Percentiles rank a stretch among this genome's conserved stretches.
Evolutionary conservation across 768 basidiomycete genomes (phyloP).

Genomic region (Calocera viscosa): DNA sequence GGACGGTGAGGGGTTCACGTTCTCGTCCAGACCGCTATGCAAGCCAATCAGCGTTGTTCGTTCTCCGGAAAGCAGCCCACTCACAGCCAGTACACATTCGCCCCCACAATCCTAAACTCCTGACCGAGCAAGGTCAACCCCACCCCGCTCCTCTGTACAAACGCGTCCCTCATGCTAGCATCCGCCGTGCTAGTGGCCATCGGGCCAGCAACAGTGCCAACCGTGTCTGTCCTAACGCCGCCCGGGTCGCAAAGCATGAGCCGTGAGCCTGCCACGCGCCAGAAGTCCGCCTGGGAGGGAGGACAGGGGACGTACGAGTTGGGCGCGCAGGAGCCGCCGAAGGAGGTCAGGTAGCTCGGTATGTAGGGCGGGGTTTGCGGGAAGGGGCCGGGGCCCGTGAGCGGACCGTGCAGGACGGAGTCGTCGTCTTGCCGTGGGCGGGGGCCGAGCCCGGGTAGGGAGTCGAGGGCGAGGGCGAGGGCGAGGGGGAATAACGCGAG

Average conservation of each 20-base stretch:
- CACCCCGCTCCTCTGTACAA: slow-evolving; percentile 13
- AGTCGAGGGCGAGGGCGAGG: not conserved
- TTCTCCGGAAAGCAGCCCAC: not conserved
- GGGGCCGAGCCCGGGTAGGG: not conserved
- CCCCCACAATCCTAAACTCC: slow-evolving; percentile 17
- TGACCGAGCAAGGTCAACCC: slow-evolving; percentile 16
- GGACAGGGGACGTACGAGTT: not conserved
- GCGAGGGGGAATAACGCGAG: too few species aligned
- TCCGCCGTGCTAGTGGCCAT: slow-evolving; percentile 8
- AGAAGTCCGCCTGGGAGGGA: not conserved
- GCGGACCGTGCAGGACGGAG: not conserved
- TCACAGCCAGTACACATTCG: slow-evolving; percentile 26
- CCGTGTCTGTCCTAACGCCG: not conserved
- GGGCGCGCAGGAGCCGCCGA: not conserved
- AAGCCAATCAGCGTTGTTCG: not conserved
- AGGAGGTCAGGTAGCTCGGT: not conserved
- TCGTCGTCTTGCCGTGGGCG: not conserved
- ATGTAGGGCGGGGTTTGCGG: not conserved
- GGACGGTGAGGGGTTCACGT: slow-evolving; percentile 20
- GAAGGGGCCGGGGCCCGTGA: not conserved
- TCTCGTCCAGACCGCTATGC: slow-evolving; percentile 24
- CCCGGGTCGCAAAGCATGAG: not conserved
- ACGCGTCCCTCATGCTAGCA: slow-evolving; percentile 14
- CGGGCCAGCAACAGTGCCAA: not conserved
- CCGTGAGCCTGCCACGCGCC: not conserved